These are phyloP conservation scores for Pleurostoma richardsiae DNA, from an alignment of 2,329 filamentous ascomycete species.

Conservation along the genomic window DNA sequence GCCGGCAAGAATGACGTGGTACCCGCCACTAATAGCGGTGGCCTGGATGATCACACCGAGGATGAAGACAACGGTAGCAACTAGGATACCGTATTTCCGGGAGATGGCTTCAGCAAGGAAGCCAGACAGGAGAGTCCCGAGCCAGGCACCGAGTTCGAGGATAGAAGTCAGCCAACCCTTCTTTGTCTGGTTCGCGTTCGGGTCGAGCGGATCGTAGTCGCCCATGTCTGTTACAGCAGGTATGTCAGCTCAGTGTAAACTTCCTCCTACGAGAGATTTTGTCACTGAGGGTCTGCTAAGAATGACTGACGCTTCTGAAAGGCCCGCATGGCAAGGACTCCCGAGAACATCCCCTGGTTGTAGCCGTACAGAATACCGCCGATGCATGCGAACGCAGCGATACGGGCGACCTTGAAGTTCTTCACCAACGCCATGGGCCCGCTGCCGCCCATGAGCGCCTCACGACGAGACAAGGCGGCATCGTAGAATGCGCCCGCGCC, in stretches of 20 bases:
- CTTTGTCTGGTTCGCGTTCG: conserved; percentile 40
- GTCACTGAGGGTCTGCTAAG: too few relatives aligned
- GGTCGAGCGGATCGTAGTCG: conserved; percentile 40
- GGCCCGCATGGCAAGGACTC: conserved; percentile 54
- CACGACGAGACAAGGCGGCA: conserved; percentile 45
- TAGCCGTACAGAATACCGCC: conserved; percentile 64
- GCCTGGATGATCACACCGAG: conserved; percentile 66
- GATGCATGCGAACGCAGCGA: conserved; percentile 58
- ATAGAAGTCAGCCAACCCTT: conserved; percentile 62
- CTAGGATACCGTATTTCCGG: conserved; percentile 64
- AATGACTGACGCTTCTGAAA: conserved; percentile 42
- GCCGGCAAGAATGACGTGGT: conserved; percentile 61
- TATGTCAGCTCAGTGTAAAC: too few relatives aligned
- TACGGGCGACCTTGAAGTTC: conserved; percentile 56
- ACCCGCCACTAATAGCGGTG: conserved; percentile 51
- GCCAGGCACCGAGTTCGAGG: conserved; percentile 71
- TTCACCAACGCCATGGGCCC: conserved; percentile 49
- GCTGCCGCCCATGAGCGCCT: conserved; percentile 47
- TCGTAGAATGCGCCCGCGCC: conserved; percentile 35
- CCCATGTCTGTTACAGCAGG: conserved; percentile 46
- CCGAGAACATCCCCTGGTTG: conserved; percentile 74
- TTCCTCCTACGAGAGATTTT: too few relatives aligned
- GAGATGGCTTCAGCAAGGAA: conserved; percentile 67
- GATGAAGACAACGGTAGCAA: conserved; percentile 63
- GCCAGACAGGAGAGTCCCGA: conserved; percentile 66